Conservation (phyloP, 1,284 basidiomycete genomes). For the Coriolopsis trogii region DNA sequence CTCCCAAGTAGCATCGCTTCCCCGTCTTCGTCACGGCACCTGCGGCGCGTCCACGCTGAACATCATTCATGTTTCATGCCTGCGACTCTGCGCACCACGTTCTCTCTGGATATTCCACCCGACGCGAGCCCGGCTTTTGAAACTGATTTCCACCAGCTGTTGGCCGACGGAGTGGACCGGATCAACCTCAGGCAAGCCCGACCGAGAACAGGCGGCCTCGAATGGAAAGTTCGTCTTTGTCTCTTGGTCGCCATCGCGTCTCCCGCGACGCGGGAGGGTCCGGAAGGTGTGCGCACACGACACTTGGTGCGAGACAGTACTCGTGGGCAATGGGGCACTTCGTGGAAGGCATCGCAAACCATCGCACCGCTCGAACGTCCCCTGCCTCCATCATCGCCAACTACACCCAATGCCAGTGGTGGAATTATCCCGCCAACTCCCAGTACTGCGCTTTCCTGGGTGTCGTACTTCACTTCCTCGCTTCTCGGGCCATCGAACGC, state of each 20-base stretch:
- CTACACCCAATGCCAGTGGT: conserved; percentile 7
- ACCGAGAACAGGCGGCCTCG: conserved; percentile 62
- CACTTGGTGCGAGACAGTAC: conserved; percentile 58
- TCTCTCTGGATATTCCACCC: conserved; percentile 86
- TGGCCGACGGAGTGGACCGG: conserved; percentile 1
- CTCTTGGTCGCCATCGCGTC: conserved; percentile 75
- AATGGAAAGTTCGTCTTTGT: conserved; percentile 85
- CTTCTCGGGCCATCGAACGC: conserved; percentile 51
- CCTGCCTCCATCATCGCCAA: conserved; percentile 11
- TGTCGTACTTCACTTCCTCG: conserved; percentile 54
- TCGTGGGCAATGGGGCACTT: conserved; percentile 66
- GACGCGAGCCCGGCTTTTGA: conserved; percentile 87
- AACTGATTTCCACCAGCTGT: conserved; percentile 44
- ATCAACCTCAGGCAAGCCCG: not conserved
- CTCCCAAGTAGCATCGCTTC: conserved; percentile 62
- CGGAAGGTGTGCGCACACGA: conserved; percentile 56
- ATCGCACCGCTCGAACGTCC: conserved; percentile 66
- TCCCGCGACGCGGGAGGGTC: conserved; percentile 44
- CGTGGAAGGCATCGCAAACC: conserved; percentile 59
- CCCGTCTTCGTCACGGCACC: conserved; percentile 44
- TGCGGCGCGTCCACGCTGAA: conserved; percentile 80
- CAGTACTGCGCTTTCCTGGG: conserved; percentile 49
- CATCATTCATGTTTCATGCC: conserved; percentile 76
- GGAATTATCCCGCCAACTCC: conserved; percentile 21
- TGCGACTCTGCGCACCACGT: conserved; percentile 74